A percentile compares a stretch with the other conserved stretches of the same genome.
Conservation (phyloP, 2,329 filamentous ascomycete genomes). For the Aspergillus clavatus region DNA sequence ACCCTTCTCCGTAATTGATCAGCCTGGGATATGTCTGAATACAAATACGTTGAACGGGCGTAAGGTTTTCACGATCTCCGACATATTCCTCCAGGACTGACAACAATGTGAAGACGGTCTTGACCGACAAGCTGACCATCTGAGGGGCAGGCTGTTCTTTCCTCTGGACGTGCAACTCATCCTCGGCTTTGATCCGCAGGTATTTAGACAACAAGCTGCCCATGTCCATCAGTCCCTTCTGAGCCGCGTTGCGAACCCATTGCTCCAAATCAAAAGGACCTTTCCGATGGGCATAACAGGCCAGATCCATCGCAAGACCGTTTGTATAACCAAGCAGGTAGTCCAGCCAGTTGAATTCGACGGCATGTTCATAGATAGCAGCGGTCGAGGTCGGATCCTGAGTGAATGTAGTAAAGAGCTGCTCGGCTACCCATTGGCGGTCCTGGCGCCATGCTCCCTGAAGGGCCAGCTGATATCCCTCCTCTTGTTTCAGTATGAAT, state of each 20-base stretch:
- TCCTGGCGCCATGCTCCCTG: constrained; percentile 90
- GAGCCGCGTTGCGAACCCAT: constrained; percentile 69
- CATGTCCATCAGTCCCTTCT: constrained; percentile 62
- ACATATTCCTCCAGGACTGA: constrained; percentile 69
- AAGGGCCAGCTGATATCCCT: constrained; percentile 80
- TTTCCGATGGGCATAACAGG: constrained; percentile 76
- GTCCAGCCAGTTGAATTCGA: constrained; percentile 78
- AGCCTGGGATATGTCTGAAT: constrained; percentile 89
- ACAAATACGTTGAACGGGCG: constrained; percentile 76
- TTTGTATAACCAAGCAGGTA: constrained; percentile 72
- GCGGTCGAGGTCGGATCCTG: constrained; percentile 63
- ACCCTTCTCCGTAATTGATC: constrained; percentile 93
- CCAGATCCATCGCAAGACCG: constrained; percentile 81
- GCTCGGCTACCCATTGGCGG: constrained; percentile 75
- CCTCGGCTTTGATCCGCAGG: constrained; percentile 74
- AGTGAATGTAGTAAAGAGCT: constrained; percentile 72
- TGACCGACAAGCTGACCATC: constrained; percentile 73
- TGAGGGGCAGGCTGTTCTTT: constrained; percentile 59
- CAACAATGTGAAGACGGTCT: constrained; percentile 76
- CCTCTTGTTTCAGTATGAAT: constrained; percentile 73
- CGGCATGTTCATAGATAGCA: constrained; percentile 71
- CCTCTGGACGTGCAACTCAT: constrained; percentile 71
- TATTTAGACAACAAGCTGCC: constrained; percentile 72
- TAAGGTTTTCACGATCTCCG: constrained; percentile 62
- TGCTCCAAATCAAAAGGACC: constrained; percentile 72